Evolutionary conservation across 371 early-diverging fungal genomes (phyloP), one percentile per base, ranked within the genome.

Genomic region (Mortierella polycephala): DNA sequence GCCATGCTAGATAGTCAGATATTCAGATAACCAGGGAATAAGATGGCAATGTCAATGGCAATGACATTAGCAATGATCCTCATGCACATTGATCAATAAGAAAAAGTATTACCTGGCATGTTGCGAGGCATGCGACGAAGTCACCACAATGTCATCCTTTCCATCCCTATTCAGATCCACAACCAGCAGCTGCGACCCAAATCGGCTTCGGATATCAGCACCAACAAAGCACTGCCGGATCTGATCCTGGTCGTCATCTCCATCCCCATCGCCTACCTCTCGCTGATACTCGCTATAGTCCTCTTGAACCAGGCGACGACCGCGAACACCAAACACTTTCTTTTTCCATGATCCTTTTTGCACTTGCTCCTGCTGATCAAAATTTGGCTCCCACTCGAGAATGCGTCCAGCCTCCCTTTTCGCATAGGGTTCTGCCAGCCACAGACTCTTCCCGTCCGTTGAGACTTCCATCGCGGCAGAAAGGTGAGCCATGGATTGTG

Each of bases 91-190:
- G 2, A 30, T 30, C 30, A 30, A 30, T 30, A 30, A 30, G 4
- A 30, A 30, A 30, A 30, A 30, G 30, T 30, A 30, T 39, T 68
- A 77, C 79, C 16, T 54, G 23, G 72, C 69, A 62, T 64, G 72
- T 37, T 60, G 68, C 5, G 79, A 77, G 20, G 68, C 54, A 50
- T 77, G 79, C 20, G 72, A 67, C 2, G 79, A 71, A 2, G 93
- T 87, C 1, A 96, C 90, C 0, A 87, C 92, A 42, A 96, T 76
- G 68, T 95, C 95, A 60, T 94, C 94, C 7, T 91, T 81, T 0
- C 95, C 95, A 69, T 95, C 95, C 14, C 76, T 73, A 67, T 94
- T 94, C 44, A 93, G 67, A 71, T 96, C 96, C 5, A 91, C 77
- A 7, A 90, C 87, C 0, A 90, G 81, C 66, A 93, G 69, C 4